These are phyloP conservation scores for Cochliopodium minus DNA, from an alignment of 208 protist species.

Conservation along the genomic window DNA sequence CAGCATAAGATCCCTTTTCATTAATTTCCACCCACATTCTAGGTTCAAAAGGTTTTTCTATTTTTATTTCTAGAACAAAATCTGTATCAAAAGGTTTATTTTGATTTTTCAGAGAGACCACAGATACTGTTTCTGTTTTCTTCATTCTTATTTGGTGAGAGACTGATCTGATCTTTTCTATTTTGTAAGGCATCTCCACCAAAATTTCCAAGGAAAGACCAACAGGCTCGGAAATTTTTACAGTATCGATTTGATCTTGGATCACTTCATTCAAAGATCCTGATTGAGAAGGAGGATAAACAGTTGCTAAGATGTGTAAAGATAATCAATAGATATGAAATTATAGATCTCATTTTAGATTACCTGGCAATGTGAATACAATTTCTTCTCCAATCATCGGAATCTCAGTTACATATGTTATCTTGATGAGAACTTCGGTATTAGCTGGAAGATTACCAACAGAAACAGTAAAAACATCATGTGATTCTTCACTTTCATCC, in stretches of 20 bases:
- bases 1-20: not conserved
- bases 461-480: constrained; percentile 20
- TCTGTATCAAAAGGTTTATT: constrained; percentile 3
- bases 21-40: constrained; percentile 21
- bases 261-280: constrained; percentile 2
- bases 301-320: constrained; percentile 10
- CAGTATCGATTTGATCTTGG: not conserved
- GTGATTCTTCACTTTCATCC: constrained; percentile 22
- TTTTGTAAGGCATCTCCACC: constrained; percentile 19
- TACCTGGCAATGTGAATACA: constrained; percentile 15
- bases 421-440: constrained; percentile 15
- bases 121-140: not conserved
- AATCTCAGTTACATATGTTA: constrained; percentile 20
- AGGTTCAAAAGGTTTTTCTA: constrained; percentile 5
- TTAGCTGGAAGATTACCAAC: constrained; percentile 25
- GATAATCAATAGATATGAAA: too few species aligned
- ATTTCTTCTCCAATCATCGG: constrained; percentile 12
- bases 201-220: constrained; percentile 11
- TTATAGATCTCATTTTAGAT: too few species aligned
- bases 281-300: constrained; percentile 3
- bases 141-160: constrained; percentile 7
- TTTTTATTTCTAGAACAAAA: constrained; percentile 15
- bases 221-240: not conserved
- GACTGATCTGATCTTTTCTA: not conserved
- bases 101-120: not conserved